phyloP scores from a whole-genome alignment of 257 asterid species.

The Nicotiana undulata region DNA sequence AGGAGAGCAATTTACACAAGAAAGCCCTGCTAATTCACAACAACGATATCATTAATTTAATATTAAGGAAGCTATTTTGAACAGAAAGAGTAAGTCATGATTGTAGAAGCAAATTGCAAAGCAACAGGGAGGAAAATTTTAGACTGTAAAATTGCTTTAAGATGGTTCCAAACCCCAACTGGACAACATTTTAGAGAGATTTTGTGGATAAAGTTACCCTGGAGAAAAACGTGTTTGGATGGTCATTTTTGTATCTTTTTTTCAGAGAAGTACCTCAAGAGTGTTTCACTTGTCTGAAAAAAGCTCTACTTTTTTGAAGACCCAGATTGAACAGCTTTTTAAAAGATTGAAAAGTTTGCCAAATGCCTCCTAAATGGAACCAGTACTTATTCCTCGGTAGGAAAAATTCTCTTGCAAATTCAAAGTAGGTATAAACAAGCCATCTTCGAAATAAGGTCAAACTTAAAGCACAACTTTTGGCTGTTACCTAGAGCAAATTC shows the following conservation, averaged over 20 bases:
- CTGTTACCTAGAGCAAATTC: conserved; percentile 80
- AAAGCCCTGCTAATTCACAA: conserved; percentile 6
- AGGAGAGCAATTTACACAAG: conserved; percentile 5
- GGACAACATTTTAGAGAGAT: background rate
- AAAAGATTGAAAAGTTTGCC: background rate
- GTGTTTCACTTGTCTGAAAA: background rate
- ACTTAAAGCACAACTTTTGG: conserved; percentile 4
- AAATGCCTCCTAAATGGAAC: background rate
- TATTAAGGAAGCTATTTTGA: background rate
- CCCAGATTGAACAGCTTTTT: background rate
- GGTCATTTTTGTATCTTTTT: background rate
- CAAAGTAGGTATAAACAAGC: background rate
- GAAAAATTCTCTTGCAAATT: background rate
- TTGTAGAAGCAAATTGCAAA: background rate
- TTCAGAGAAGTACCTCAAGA: background rate
- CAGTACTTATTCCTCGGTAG: background rate
- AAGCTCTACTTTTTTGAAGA: background rate
- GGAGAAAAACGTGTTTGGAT: background rate
- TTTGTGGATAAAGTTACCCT: background rate
- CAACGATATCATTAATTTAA: background rate
- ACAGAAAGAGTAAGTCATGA: background rate
- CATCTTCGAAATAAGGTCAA: background rate
- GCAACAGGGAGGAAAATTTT: background rate
- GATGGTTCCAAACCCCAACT: background rate
- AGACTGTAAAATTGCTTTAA: background rate